Percentiles rank a stretch among this genome's conserved stretches.
Conservation (phyloP, 768 basidiomycete genomes). For the Terana coerulea region DNA sequence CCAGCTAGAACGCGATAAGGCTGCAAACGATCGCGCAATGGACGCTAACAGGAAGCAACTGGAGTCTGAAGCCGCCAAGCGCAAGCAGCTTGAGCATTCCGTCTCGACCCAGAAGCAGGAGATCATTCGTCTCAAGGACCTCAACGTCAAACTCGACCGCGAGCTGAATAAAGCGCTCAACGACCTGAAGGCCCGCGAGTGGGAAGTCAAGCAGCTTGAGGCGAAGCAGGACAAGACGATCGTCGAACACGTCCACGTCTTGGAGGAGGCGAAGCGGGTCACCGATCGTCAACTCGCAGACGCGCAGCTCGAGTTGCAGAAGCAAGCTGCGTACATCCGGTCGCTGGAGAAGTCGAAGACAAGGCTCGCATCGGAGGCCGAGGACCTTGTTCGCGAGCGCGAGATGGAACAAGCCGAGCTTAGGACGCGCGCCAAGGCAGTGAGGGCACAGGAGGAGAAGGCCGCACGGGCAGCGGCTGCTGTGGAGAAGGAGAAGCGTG, state of each 20-base stretch:
- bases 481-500: conserved; percentile 63
- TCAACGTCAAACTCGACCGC: conserved; percentile 66
- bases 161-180: conserved; percentile 79
- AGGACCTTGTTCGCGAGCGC: conserved; percentile 74
- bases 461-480: conserved; percentile 51
- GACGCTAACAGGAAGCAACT: conserved; percentile 70
- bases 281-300: conserved; percentile 89
- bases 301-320: conserved; percentile 73
- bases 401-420: conserved; percentile 66
- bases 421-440: conserved; percentile 65
- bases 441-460: conserved; percentile 58
- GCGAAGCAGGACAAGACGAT: conserved; percentile 96
- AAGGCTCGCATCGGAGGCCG: conserved; percentile 72
- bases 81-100: conserved; percentile 69
- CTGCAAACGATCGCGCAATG: conserved; percentile 65
- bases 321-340: conserved; percentile 70
- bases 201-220: conserved; percentile 82
- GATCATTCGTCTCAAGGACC: conserved; percentile 61
- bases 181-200: conserved; percentile 78
- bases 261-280: conserved; percentile 92
- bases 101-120: conserved; percentile 65
- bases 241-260: conserved; percentile 94
- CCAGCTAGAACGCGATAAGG: conserved; percentile 79
- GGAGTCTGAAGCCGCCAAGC: conserved; percentile 67
- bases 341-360: conserved; percentile 83